phyloP scores from a whole-genome alignment of 2,329 filamentous ascomycete species.

The Neospermospora avenae region DNA sequence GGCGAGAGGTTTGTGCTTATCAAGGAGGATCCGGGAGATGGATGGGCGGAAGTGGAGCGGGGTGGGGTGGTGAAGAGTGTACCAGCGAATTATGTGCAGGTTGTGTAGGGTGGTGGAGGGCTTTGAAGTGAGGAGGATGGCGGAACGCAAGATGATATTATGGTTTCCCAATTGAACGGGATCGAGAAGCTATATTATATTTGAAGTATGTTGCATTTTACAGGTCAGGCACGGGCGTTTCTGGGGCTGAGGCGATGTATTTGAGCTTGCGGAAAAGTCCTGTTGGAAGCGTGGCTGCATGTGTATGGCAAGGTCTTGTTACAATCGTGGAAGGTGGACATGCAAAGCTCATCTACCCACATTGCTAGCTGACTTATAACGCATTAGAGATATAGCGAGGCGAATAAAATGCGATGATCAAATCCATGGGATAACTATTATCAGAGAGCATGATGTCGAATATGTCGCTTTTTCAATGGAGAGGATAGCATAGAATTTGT shows the following conservation, averaged over 20 bases:
- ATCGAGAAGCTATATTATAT: no score
- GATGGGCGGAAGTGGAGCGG: conserved; percentile 96
- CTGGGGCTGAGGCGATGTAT: background rate
- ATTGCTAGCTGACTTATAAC: background rate
- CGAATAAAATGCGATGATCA: background rate
- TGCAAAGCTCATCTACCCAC: no score
- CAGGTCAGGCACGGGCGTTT: background rate
- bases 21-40: conserved; percentile 83
- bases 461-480: no score
- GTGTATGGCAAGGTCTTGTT: background rate
- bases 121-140: background rate
- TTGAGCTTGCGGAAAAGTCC: background rate
- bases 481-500: no score
- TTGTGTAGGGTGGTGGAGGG: background rate
- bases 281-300: background rate
- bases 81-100: conserved; percentile 79
- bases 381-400: background rate
- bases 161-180: no score
- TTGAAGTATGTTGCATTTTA: background rate
- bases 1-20: conserved; percentile 91
- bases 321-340: background rate
- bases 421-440: background rate
- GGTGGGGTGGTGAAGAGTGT: conserved; percentile 84
- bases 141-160: no score
- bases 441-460: no score